Percentiles rank a stretch among this genome's conserved stretches.
Evolutionary conservation across 495 filamentous ascomycete species (phyloP).

Genomic region (Xylaria telfairii): DNA sequence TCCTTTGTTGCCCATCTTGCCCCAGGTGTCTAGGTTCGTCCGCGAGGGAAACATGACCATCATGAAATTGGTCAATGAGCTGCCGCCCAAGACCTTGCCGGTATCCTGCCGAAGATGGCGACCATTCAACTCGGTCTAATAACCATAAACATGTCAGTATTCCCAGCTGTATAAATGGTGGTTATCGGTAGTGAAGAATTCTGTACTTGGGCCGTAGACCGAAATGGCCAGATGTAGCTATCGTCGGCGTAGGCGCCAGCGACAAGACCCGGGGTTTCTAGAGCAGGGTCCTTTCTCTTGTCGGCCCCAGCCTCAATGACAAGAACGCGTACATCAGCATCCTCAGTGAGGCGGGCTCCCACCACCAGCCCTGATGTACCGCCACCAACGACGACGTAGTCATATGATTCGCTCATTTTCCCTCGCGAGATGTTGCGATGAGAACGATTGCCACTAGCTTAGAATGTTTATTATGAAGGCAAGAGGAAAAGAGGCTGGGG

Average conservation of each 20-base stretch:
- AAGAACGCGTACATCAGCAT: constrained; percentile 48
- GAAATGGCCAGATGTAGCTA: constrained; percentile 62
- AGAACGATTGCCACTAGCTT: not conserved
- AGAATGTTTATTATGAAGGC: no score
- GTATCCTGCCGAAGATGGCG: constrained; percentile 48
- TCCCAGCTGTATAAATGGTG: constrained; percentile 17
- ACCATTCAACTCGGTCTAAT: constrained; percentile 41
- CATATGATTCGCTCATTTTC: constrained; percentile 55
- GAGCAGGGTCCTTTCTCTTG: constrained; percentile 50
- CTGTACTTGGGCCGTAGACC: constrained; percentile 55
- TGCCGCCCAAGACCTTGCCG: constrained; percentile 64
- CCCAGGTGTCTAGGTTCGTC: constrained; percentile 60
- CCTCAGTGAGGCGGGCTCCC: constrained; percentile 59
- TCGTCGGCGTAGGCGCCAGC: constrained; percentile 52
- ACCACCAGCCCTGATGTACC: constrained; percentile 87
- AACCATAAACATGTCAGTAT: not conserved
- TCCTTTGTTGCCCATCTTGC: constrained; percentile 55
- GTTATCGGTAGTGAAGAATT: not conserved
- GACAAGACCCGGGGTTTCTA: constrained; percentile 55
- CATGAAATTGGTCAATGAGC: constrained; percentile 61
- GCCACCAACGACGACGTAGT: constrained; percentile 85
- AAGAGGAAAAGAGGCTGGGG: not conserved
- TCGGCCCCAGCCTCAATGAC: constrained; percentile 64
- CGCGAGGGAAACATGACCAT: constrained; percentile 54
- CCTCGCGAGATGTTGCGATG: not conserved